These are phyloP conservation scores for Vitis amurensis DNA, from an alignment of 164 flowering plant species.

Conservation along the genomic window DNA sequence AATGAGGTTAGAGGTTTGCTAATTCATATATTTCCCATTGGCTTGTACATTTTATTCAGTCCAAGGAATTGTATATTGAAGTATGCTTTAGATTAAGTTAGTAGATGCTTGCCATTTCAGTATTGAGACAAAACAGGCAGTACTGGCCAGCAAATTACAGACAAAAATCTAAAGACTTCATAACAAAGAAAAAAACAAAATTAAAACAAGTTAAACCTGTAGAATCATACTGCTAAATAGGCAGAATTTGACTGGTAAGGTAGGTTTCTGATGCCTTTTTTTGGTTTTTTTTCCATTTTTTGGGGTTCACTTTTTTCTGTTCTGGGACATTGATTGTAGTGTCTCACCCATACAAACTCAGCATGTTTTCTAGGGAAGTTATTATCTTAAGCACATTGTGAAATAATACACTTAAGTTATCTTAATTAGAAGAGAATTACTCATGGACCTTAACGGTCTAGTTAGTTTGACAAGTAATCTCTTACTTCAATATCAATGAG, in stretches of 20 bases:
- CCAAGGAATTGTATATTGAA: too few relatives aligned
- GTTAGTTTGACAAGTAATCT: too few relatives aligned
- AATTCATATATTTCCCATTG: not conserved
- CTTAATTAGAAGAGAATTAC: not conserved
- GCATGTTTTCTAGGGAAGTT: not conserved
- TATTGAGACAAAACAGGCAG: not conserved
- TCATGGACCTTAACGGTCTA: too few relatives aligned
- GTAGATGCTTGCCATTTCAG: not conserved
- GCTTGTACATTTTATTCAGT: not conserved
- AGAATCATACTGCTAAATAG: not conserved
- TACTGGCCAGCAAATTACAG: not conserved
- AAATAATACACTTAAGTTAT: not conserved
- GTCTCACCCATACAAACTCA: not conserved
- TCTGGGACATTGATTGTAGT: not conserved
- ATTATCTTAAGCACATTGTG: not conserved
- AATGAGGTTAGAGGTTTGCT: not conserved
- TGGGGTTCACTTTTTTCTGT: not conserved
- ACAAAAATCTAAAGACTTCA: not conserved
- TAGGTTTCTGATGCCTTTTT: too few relatives aligned
- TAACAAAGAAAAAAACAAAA: not conserved
- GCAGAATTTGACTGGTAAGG: not conserved
- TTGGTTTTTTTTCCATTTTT: not conserved
- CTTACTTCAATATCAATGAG: too few relatives aligned
- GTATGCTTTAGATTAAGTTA: too few relatives aligned
- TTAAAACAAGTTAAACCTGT: not conserved